Percentiles rank a stretch among this genome's conserved stretches.
These are phyloP conservation scores for Flaveria robusta DNA, from an alignment of 129 eudicot genomes.

Conservation along the genomic window DNA sequence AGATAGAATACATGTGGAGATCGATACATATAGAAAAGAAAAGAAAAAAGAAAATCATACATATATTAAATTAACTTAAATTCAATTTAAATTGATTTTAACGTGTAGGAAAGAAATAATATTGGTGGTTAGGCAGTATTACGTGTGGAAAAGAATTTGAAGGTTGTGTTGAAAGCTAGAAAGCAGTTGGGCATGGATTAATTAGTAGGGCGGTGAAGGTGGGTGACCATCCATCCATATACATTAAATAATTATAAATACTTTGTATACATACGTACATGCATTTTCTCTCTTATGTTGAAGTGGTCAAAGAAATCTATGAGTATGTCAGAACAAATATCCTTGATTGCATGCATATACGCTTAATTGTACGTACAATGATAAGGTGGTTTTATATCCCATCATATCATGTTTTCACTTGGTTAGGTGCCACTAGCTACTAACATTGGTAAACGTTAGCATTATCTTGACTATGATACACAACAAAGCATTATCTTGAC, in stretches of 20 bases:
- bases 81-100: neutral
- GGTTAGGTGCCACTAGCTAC: neutral
- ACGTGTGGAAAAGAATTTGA: neutral
- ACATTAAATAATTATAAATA: slow-evolving; percentile 26
- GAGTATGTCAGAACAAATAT: neutral
- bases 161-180: neutral
- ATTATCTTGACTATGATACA: neutral
- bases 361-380: neutral
- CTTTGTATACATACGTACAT: neutral
- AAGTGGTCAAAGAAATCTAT: slow-evolving; percentile 9
- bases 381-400: neutral
- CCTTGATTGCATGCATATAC: neutral
- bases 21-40: neutral
- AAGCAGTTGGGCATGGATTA: slow-evolving; percentile 24
- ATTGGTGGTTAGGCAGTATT: slow-evolving; percentile 25
- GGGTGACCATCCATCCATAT: slow-evolving; percentile 40
- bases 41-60: neutral
- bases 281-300: neutral
- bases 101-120: slow-evolving; percentile 34
- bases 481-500: neutral
- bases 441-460: neutral
- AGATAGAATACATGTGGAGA: neutral
- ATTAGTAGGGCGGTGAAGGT: slow-evolving; percentile 29
- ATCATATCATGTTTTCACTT: neutral
- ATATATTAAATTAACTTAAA: neutral